These are phyloP conservation scores for Flaveria ramosissima DNA, from an alignment of 129 eudicot genomes.

Conservation along the genomic window DNA sequence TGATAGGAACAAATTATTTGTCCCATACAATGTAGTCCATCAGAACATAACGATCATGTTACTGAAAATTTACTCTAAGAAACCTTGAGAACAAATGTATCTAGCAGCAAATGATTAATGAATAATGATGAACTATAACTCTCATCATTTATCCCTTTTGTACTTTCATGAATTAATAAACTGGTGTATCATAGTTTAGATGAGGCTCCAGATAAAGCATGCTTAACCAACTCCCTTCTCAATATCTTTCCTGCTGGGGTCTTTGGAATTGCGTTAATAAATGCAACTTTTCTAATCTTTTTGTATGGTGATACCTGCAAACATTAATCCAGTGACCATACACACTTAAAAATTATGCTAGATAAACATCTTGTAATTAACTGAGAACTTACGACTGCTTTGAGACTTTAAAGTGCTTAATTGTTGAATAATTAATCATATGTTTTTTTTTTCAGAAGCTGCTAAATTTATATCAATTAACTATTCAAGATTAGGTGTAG, in stretches of 20 bases:
- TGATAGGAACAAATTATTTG: neutral
- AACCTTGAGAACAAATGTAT: neutral
- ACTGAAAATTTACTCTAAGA: neutral
- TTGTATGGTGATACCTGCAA: conserved; percentile 90
- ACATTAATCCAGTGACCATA: conserved; percentile 4
- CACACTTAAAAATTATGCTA: neutral
- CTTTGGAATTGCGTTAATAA: conserved; percentile 67
- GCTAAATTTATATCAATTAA: neutral
- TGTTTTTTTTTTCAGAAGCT: neutral
- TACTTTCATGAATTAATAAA: conserved; percentile 11
- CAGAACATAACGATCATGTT: neutral
- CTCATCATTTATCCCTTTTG: neutral
- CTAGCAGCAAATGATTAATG: neutral
- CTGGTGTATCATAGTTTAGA: conserved; percentile 51
- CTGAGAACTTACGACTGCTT: neutral
- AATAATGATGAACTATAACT: neutral
- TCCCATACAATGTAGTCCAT: neutral
- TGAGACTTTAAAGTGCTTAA: neutral
- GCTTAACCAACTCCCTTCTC: conserved; percentile 78
- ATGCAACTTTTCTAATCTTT: conserved; percentile 78
- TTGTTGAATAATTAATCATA: neutral
- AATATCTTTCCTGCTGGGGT: conserved; percentile 84
- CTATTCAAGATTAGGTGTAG: neutral
- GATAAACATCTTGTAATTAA: neutral
- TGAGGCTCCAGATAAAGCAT: conserved; percentile 55